A percentile compares a stretch with the other conserved stretches of the same genome.
phyloP scores from a whole-genome alignment of 2,329 filamentous ascomycete species.

The Aphanoascus verrucosus region DNA sequence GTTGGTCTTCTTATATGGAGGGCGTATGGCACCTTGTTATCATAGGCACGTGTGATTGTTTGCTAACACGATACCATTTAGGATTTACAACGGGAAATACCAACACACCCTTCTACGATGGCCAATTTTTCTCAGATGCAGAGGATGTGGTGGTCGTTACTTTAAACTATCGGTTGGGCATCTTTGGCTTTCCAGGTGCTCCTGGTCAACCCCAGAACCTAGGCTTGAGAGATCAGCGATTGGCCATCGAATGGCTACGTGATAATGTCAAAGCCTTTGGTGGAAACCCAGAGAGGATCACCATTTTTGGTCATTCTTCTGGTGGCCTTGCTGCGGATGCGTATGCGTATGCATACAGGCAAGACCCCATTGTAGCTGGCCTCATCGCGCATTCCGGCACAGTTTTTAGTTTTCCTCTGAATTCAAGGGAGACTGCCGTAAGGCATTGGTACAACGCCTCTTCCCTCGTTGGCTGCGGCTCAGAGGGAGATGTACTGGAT shows the following conservation, averaged over 20 bases:
- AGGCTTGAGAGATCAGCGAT: conserved; percentile 40
- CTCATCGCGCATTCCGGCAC: conserved; percentile 32
- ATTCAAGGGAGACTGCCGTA: conserved; percentile 26
- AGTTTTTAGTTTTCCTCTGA: conserved; percentile 37
- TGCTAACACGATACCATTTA: conserved; percentile 8
- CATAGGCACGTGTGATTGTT: neutral
- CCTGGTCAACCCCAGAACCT: conserved; percentile 32
- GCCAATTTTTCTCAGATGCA: conserved; percentile 27
- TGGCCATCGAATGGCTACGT: conserved; percentile 32
- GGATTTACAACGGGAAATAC: conserved; percentile 31
- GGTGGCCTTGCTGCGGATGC: conserved; percentile 27
- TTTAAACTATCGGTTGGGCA: conserved; percentile 34
- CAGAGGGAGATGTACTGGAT: conserved; percentile 22
- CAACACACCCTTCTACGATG: conserved; percentile 30
- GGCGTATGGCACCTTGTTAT: conserved; percentile 22
- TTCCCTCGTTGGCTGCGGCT: conserved; percentile 30
- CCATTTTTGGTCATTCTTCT: conserved; percentile 40
- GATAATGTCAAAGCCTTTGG: conserved; percentile 34
- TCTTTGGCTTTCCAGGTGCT: conserved; percentile 29
- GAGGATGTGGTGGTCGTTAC: conserved; percentile 35
- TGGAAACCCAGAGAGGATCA: conserved; percentile 32
- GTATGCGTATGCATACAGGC: conserved; percentile 30
- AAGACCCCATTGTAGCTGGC: conserved; percentile 30
- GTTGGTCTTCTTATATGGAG: conserved; percentile 35
- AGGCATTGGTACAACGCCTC: conserved; percentile 38